Percentiles rank a stretch among this genome's conserved stretches.
Conservation (phyloP, 176 grass and related monocot genomes). For the Zoysia pacifica region DNA sequence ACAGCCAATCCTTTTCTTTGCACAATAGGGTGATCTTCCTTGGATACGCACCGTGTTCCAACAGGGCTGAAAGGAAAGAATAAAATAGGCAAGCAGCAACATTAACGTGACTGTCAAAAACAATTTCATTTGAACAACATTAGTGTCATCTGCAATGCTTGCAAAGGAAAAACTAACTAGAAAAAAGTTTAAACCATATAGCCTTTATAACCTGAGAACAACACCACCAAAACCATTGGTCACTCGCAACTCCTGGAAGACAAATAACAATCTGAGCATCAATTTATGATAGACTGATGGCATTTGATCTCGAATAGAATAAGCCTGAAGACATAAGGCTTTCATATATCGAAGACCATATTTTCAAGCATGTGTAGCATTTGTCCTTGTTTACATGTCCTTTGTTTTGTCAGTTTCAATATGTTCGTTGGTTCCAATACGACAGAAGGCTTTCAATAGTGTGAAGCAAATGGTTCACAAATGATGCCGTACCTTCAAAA, state of each 20-base stretch:
- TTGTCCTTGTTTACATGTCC: neutral
- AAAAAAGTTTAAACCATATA: neutral
- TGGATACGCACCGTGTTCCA: slow-evolving; percentile 90
- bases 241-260: slow-evolving; percentile 86
- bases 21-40: slow-evolving; percentile 74
- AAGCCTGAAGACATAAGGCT: neutral
- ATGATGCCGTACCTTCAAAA: slow-evolving; percentile 63
- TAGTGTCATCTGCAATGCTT: neutral
- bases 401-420: slow-evolving; percentile 6
- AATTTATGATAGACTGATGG: neutral
- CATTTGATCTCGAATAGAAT: neutral
- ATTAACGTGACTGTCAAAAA: slow-evolving; percentile 22
- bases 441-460: neutral
- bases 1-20: slow-evolving; percentile 92
- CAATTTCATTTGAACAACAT: neutral
- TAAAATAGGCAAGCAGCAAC: slow-evolving; percentile 19
- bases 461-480: slow-evolving; percentile 1
- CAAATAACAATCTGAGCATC: slow-evolving; percentile 21
- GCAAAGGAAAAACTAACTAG: neutral
- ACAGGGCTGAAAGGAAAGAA: slow-evolving; percentile 67
- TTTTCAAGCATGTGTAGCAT: neutral
- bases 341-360: neutral
- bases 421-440: neutral
- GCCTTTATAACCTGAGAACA: slow-evolving; percentile 69
- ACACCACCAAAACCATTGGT: slow-evolving; percentile 84